Evolutionary conservation across 2,329 filamentous ascomycete genomes (phyloP).

Genomic region (Colletotrichum sp.): DNA sequence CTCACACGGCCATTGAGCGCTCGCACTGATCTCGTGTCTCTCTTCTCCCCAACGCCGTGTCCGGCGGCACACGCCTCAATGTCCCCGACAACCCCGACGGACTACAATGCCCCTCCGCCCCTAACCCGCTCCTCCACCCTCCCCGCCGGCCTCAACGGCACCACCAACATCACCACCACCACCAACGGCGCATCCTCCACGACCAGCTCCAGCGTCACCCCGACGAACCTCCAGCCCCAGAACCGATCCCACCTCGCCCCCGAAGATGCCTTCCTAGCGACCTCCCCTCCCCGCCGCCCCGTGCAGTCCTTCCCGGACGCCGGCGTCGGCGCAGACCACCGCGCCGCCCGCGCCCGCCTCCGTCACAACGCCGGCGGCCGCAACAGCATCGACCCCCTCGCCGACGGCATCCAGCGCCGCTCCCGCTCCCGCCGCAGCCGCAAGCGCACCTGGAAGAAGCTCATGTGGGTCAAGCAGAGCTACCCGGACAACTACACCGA

Average conservation of each 20-base stretch:
- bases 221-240: conserved; percentile 34
- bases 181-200: conserved; percentile 26
- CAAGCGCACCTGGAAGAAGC: conserved; percentile 87
- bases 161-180: conserved; percentile 29
- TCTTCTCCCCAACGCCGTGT: not conserved
- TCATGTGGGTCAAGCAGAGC: conserved; percentile 97
- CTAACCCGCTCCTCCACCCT: conserved; percentile 46
- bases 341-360: conserved; percentile 7
- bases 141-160: conserved; percentile 33
- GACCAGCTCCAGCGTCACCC: not conserved
- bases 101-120: conserved; percentile 22
- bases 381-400: not conserved
- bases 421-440: conserved; percentile 71
- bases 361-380: conserved; percentile 22
- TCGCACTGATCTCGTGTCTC: not conserved
- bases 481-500: conserved; percentile 99
- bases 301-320: conserved; percentile 28
- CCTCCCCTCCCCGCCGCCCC: conserved; percentile 64
- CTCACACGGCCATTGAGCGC: not conserved
- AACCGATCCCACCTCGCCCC: conserved; percentile 77
- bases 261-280: conserved; percentile 78
- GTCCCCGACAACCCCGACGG: conserved; percentile 20
- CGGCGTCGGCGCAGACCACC: conserved; percentile 25
- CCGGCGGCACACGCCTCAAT: not conserved
- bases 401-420: conserved; percentile 51